Evolutionary conservation across 768 basidiomycete genomes (phyloP).

Genomic region (Suillus weaverae): DNA sequence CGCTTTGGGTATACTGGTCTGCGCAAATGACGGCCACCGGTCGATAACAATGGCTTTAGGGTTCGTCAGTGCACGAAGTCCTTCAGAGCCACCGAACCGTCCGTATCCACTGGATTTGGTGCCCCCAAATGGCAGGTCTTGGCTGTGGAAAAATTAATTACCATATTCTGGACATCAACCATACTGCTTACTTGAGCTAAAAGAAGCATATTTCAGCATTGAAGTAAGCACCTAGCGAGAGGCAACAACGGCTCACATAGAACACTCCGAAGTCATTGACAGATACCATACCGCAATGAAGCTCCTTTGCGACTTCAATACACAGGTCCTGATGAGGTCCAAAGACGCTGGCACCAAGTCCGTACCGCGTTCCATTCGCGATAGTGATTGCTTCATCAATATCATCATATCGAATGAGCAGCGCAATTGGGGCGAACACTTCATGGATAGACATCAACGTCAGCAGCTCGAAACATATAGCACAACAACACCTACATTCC

Average conservation of each 20-base stretch:
- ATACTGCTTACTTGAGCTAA: conserved; percentile 63
- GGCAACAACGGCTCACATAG: conserved; percentile 54
- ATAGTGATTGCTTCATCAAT: conserved; percentile 85
- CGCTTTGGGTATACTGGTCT: conserved; percentile 83
- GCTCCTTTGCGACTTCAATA: conserved; percentile 70
- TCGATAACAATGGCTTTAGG: conserved; percentile 87
- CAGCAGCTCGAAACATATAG: not conserved
- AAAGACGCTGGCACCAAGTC: conserved; percentile 93
- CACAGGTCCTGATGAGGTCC: conserved; percentile 82
- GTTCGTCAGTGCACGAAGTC: conserved; percentile 83
- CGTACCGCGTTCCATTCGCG: conserved; percentile 86
- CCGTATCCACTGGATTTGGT: conserved; percentile 91
- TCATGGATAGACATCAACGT: conserved; percentile 12
- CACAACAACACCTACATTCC: conserved; percentile 59
- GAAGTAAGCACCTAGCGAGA: conserved; percentile 5
- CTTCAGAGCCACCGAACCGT: conserved; percentile 93
- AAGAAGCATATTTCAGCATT: conserved; percentile 17
- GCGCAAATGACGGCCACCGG: conserved; percentile 78
- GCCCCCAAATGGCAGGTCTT: conserved; percentile 96
- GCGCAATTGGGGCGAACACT: conserved; percentile 94
- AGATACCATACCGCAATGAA: conserved; percentile 97
- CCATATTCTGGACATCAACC: conserved; percentile 15
- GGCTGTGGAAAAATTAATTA: conserved; percentile 40
- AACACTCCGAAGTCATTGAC: conserved; percentile 93
- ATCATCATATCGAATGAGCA: conserved; percentile 81